Evolutionary conservation across 2,329 filamentous ascomycete genomes (phyloP), one percentile per base, ranked within the genome.

Genomic region (Metarhizium sp.): DNA sequence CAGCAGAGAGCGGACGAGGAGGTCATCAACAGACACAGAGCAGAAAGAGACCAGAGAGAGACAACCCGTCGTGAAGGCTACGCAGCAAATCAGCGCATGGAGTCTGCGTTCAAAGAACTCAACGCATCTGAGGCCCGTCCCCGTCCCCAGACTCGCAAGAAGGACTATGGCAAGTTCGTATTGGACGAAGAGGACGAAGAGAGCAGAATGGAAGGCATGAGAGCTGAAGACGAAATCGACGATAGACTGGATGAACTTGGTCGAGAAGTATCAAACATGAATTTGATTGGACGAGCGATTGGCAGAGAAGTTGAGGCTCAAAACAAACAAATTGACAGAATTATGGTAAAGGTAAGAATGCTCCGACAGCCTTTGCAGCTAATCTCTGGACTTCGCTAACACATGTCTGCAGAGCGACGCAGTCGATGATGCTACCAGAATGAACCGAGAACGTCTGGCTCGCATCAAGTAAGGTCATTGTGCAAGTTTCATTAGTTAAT

Each of bases 371-470:
- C 10, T 16, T 30, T 11, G 20, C 18, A 2, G 20, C 7, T 32
- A 7, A 10, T 55, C 11, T 51, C 43, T 51, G 50, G 38, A 8
- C 20, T 29, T 36, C 48, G 46, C 69, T 75, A 66, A 74, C 58
- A 36, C 29, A 48, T 40, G 11, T 49, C n/a, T 53, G 54, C 69
- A 90, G 89, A 92, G 86, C 72, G 90, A 95, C 68, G 80, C 78
- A 63, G 88, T 95, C 62, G 88, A 91, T 69, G 88, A 92, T 61
- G 82, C 87, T 66, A 88, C 92, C 64, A 83, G 84, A 57, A 84
- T 90, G 80, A 92, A 92, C 75, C 79, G 87, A 60, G 83, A 86
- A 64, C 80, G 83, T 62, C 69, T 91, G 69, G 83, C 87, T 64
- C 79, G 85, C 51, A 84, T 86, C 56, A 73, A 67, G 56, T 75